These are phyloP conservation scores for Pleodorina starrii DNA, from an alignment of 139 green algal genomes.

Conservation along the genomic window DNA sequence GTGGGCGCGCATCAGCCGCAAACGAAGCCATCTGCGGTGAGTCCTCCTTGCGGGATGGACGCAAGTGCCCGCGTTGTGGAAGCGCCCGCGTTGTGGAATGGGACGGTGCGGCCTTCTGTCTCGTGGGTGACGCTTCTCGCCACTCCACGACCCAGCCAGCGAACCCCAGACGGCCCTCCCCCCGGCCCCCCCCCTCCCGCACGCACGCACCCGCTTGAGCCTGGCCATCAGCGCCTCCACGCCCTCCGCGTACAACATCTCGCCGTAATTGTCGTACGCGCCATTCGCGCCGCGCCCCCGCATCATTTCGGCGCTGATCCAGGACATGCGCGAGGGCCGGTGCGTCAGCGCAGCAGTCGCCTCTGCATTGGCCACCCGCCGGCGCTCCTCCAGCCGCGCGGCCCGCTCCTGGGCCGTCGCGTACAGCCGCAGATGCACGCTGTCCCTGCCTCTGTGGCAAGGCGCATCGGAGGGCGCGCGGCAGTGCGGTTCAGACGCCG, in stretches of 20 bases:
- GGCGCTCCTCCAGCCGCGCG: slow-evolving; percentile 63
- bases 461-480: background rate
- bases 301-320: slow-evolving; percentile 81
- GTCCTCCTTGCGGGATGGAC: too few relatives aligned
- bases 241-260: slow-evolving; percentile 89
- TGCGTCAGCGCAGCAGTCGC: slow-evolving; percentile 48
- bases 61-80: too few relatives aligned
- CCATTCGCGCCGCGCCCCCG: slow-evolving; percentile 63
- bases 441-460: slow-evolving; percentile 33
- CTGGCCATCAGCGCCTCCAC: slow-evolving; percentile 60
- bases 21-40: too few relatives aligned
- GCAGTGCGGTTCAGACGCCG: background rate
- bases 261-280: slow-evolving; percentile 83
- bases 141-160: too few relatives aligned
- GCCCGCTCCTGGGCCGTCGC: slow-evolving; percentile 62
- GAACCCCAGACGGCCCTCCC: too few relatives aligned
- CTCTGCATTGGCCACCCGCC: slow-evolving; percentile 54
- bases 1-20: too few relatives aligned
- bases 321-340: slow-evolving; percentile 68
- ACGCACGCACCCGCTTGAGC: slow-evolving; percentile 56
- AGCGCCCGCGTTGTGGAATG: too few relatives aligned
- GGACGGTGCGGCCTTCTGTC: too few relatives aligned
- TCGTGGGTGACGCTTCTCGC: too few relatives aligned
- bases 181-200: too few relatives aligned
- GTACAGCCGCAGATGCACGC: slow-evolving; percentile 73